Conservation (phyloP, 306 rosid genomes). For the Trifolium subterraneum region DNA sequence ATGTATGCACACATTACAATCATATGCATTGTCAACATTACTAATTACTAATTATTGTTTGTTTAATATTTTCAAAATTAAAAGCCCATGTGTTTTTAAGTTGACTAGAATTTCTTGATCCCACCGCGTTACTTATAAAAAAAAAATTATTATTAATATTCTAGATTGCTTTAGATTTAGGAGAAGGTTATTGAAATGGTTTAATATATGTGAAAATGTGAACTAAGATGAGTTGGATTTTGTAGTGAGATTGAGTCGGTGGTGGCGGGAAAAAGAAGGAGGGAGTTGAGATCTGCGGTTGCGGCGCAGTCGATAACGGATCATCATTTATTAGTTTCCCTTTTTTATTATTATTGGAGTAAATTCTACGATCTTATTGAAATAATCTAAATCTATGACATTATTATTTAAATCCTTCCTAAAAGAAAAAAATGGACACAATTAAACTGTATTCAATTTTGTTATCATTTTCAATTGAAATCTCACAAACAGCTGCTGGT, state of each 20-base stretch:
- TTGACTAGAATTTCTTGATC: constrained; percentile 42
- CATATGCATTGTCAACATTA: constrained; percentile 29
- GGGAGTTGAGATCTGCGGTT: constrained; percentile 49
- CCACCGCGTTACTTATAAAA: not conserved
- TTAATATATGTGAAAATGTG: constrained; percentile 48
- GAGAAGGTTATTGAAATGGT: constrained; percentile 36
- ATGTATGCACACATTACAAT: constrained; percentile 21
- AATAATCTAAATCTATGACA: not conserved
- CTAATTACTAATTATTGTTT: not conserved
- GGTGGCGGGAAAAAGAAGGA: constrained; percentile 32
- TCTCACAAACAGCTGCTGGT: no score
- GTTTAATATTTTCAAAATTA: constrained; percentile 26
- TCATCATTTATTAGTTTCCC: constrained; percentile 51
- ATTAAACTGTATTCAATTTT: no score
- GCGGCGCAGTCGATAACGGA: constrained; percentile 72
- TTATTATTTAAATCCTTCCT: not conserved
- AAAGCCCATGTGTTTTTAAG: constrained; percentile 34
- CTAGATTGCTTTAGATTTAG: constrained; percentile 32
- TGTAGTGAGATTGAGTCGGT: constrained; percentile 45
- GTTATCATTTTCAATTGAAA: no score
- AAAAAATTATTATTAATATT: not conserved
- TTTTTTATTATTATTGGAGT: not conserved
- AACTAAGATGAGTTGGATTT: constrained; percentile 43
- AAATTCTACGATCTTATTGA: not conserved
- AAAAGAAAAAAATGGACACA: no score